Evolutionary conservation across 202 grass and related monocot species (phyloP), one percentile per base, ranked within the genome.

Genomic region (Panicum hallii): DNA sequence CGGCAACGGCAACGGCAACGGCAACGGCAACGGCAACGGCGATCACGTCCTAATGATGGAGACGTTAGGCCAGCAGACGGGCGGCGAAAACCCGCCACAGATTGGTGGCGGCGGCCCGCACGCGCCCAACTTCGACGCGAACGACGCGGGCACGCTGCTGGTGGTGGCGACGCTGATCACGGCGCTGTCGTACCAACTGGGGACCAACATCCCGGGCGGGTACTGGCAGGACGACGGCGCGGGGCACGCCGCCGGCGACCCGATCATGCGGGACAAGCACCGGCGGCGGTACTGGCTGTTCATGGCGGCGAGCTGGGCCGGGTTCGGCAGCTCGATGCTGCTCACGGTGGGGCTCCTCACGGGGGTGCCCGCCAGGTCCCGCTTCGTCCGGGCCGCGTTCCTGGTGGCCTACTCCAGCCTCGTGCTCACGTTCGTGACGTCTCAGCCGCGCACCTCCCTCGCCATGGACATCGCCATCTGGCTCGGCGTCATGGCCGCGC

Each of bases 91-190:
- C n/a, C n/a, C 0, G 7, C 55, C 38, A 12, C 40, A 17, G 55
- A 15, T 14, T 0, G 9, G 4, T 28, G 16, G 30, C 62, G 5
- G 7, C 0, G 23, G 76, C 22, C 0, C 2, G 9, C 58, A 38
- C 77, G 17, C 19, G 5, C 77, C 77, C 0, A 52, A 9, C 1
- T 87, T 79, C 69, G 60, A 11, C 15, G 68, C 30, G 54, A 81
- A 47, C 1, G 23, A 47, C 0, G 12, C 5, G 36, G 58, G 17
- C 70, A 80, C 77, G 57, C 78, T 87, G 30, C 41, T 87, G 70
- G 49, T 87, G 47, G 77, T 87, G 77, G 85, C 78, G 70, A 87
- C 85, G 52, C 78, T 82, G 70, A 81, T 87, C 85, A 75, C 85
- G 17, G 61, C 61, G 61, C 67, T 87, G 47, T 67, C 78, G 41